phyloP scores from a whole-genome alignment of 495 filamentous ascomycete species.

The Neurospora discreta region DNA sequence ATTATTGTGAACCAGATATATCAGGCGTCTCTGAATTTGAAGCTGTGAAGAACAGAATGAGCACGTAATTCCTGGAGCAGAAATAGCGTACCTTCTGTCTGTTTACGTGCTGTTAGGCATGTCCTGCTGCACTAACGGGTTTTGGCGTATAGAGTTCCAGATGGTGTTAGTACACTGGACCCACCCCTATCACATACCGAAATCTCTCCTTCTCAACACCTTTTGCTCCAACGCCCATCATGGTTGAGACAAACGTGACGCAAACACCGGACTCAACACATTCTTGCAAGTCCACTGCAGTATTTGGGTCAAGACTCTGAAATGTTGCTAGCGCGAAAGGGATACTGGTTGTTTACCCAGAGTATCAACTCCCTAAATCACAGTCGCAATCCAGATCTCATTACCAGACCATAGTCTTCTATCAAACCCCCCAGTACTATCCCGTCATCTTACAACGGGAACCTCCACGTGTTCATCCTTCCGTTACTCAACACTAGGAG shows the following conservation, averaged over 20 bases:
- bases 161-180: neutral
- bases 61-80: neutral
- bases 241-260: neutral
- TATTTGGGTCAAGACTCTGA: neutral
- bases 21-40: neutral
- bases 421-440: neutral
- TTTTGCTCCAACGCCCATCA: neutral
- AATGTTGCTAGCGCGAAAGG: neutral
- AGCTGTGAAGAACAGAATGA: neutral
- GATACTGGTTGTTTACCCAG: neutral
- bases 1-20: neutral
- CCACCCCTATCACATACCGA: neutral
- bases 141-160: neutral
- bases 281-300: neutral
- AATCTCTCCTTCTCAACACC: neutral
- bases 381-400: neutral
- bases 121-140: neutral
- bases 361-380: neutral
- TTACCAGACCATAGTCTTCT: neutral
- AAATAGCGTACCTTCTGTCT: neutral
- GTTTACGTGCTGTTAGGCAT: neutral
- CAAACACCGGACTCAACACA: neutral
- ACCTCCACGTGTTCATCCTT: neutral
- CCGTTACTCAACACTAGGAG: neutral
- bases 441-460: neutral